Percentiles rank a stretch among this genome's conserved stretches.
phyloP scores from a whole-genome alignment of 108 stramenopile genomes.

The Parmales sp. region DNA sequence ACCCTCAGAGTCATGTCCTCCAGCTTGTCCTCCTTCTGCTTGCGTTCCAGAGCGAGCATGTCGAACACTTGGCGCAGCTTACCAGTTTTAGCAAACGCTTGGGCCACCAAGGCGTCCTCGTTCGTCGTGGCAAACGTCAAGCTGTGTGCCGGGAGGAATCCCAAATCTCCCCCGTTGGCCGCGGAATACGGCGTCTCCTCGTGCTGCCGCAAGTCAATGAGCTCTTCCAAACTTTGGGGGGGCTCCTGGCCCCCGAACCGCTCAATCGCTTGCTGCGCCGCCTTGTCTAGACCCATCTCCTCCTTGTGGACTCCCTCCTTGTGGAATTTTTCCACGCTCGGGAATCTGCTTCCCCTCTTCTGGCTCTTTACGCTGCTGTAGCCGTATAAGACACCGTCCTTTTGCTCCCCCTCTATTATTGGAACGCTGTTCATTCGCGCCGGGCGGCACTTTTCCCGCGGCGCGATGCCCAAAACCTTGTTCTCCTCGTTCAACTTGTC shows the following conservation, averaged over 20 bases:
- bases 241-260: neutral
- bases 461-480: slow-evolving; percentile 10
- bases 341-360: slow-evolving; percentile 6
- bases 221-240: neutral
- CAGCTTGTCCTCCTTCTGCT: neutral
- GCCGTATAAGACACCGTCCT: slow-evolving; percentile 24
- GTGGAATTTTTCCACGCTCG: slow-evolving; percentile 4
- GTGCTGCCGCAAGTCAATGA: neutral
- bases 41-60: neutral
- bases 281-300: neutral
- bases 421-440: slow-evolving; percentile 32
- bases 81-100: neutral
- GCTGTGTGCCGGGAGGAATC: neutral
- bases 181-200: slow-evolving; percentile 5
- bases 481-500: slow-evolving; percentile 16
- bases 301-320: neutral
- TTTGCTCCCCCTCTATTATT: slow-evolving; percentile 27
- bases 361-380: neutral
- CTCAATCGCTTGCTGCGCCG: neutral
- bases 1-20: neutral
- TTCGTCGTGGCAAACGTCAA: neutral
- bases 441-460: slow-evolving; percentile 12
- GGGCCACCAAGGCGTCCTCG: neutral
- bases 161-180: neutral
- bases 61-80: neutral